phyloP scores from a whole-genome alignment of 768 basidiomycete genomes.

The Tricholoma furcatifolium region DNA sequence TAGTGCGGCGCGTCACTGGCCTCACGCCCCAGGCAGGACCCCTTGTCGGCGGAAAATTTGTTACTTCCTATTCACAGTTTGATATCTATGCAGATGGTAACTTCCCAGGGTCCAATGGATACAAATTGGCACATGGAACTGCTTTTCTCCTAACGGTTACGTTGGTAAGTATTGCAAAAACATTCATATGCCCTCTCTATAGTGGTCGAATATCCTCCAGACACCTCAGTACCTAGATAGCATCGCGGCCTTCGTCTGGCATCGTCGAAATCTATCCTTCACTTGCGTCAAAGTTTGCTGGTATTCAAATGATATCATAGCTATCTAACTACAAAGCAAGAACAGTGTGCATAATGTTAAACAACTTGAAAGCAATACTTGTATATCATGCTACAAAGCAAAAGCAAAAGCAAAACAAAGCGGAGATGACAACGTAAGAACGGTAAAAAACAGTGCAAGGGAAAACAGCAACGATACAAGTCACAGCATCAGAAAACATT shows the following conservation, averaged over 20 bases:
- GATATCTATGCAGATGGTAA: background rate
- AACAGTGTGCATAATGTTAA: background rate
- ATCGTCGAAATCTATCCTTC: no score
- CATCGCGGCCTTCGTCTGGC: no score
- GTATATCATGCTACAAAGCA: background rate
- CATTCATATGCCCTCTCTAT: background rate
- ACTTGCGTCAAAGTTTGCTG: no score
- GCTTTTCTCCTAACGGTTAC: constrained; percentile 32
- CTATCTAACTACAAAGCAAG: background rate
- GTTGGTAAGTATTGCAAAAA: constrained; percentile 24
- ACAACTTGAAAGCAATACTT: background rate
- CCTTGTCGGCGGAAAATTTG: constrained; percentile 27
- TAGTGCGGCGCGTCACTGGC: constrained; percentile 24
- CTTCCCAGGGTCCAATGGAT: constrained; percentile 24
- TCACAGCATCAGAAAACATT: no score
- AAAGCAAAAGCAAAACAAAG: constrained; percentile 13
- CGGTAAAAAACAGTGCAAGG: background rate
- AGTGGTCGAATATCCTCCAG: no score
- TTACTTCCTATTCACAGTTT: background rate
- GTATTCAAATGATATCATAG: background rate
- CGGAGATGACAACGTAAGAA: background rate
- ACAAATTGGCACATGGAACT: constrained; percentile 29
- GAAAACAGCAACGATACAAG: no score
- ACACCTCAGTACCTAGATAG: no score
- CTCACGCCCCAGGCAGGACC: constrained; percentile 33